Evolutionary conservation across 2,329 filamentous ascomycete genomes (phyloP).

Genomic region (Lojkania enalia): DNA sequence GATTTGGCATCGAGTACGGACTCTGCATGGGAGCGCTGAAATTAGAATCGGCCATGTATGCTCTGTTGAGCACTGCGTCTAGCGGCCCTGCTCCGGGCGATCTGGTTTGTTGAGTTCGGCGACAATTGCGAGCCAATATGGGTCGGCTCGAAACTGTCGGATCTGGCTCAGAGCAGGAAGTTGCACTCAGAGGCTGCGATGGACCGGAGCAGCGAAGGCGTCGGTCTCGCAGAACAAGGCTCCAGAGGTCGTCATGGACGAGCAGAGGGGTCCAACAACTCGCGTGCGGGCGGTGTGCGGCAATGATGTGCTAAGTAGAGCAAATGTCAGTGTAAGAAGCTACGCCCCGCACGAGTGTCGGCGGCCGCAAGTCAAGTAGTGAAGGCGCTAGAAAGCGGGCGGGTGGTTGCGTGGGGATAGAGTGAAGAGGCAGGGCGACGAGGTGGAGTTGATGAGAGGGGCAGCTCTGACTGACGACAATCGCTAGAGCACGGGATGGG

Average conservation of each 20-base stretch:
- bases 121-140: not conserved
- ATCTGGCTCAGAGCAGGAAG: not conserved
- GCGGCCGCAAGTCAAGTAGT: not conserved
- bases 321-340: conserved; percentile 4
- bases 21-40: conserved; percentile 17
- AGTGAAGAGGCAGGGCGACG: conserved; percentile 4
- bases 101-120: not conserved
- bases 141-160: not conserved
- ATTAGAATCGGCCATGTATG: conserved; percentile 35
- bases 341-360: not conserved
- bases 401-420: not conserved
- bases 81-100: not conserved
- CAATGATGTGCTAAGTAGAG: no score
- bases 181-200: not conserved
- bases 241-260: conserved; percentile 7
- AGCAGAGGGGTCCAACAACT: conserved; percentile 1
- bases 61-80: conserved; percentile 2
- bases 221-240: not conserved
- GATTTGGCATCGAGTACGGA: conserved; percentile 18
- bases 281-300: conserved; percentile 5
- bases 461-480: not conserved
- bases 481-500: conserved; percentile 1
- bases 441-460: conserved; percentile 8
- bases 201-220: not conserved
- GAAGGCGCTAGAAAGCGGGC: conserved; percentile 1